Evolutionary conservation across 2,329 filamentous ascomycete species (phyloP), one percentile per base, ranked within the genome.

Genomic region (Nigrograna mackinnonii): DNA sequence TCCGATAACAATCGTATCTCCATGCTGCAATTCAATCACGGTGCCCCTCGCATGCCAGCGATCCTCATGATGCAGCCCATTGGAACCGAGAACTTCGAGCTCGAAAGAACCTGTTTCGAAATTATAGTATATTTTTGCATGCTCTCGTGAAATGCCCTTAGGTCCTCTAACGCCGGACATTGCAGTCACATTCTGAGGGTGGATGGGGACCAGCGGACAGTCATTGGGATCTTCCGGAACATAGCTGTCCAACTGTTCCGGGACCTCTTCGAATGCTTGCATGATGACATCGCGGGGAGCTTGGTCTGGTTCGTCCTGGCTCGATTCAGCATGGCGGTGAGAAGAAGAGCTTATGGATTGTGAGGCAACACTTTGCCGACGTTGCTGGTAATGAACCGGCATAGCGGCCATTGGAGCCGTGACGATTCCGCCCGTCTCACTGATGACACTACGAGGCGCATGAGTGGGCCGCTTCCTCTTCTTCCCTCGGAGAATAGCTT

Each of bases 81-180:
- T 90, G 49, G 75, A 69, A 24, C 82, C 81, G 37, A 82, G 72
- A 2, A 84, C 78, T 40, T 78, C 70, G 35, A 87, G 81, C 59
- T 89, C 82, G 57, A 89, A 91, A 5, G 80, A 72, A 16, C 80
- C 75, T 30, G 75, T 75, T 11, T 81, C 72, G 47, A 79, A 75
- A 56, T 87, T 86, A 68, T 85, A 91, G 35, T 79, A 74, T 53
- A 92, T 89, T 56, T 83, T 85, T 36, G 89, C 73, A 63, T 92
- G 88, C 54, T 86, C 75, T 47, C 87, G 77, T 3, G 87, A 91
- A 41, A 91, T 91, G 37, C 79, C 80, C 59, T 86, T 87, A 37
- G 87, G 88, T 3, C 82, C 79, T 46, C 82, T 81, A 36, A 80
- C 74, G 4, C 79, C 79, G 2, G 54, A 55, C 33, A 51, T 50